Evolutionary conservation across 2,329 filamentous ascomycete species (phyloP).

Genomic region (Sarocladium kiliense): DNA sequence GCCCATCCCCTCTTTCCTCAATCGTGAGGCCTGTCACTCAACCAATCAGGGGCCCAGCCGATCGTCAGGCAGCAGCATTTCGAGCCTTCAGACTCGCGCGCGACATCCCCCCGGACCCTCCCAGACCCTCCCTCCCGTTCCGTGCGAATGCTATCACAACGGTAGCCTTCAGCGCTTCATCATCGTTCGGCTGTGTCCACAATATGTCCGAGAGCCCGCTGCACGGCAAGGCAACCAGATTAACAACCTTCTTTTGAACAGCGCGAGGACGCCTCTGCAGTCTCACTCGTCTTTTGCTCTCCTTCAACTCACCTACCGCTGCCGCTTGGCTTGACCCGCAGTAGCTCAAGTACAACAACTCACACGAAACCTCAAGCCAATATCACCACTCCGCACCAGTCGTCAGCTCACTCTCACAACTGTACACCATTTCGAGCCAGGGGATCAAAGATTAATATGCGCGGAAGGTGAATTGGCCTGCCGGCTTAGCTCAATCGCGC

Average conservation of each 20-base stretch:
- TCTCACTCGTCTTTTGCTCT: neutral
- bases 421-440: too few relatives aligned
- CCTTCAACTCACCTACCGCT: neutral
- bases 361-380: neutral
- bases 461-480: neutral
- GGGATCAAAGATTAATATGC: neutral
- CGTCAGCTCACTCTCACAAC: neutral
- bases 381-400: neutral
- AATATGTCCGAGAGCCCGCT: constrained; percentile 6
- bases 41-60: neutral
- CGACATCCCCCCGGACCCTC: neutral
- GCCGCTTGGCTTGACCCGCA: neutral
- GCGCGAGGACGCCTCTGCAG: neutral
- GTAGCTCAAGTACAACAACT: neutral
- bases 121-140: neutral
- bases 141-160: neutral
- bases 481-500: neutral
- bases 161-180: neutral
- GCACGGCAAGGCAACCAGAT: constrained; percentile 4
- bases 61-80: constrained; percentile 9
- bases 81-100: constrained; percentile 4
- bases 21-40: neutral
- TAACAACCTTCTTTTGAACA: constrained; percentile 1
- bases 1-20: neutral
- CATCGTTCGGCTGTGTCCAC: neutral